These are phyloP conservation scores for Komagataella populi DNA, from an alignment of 805 yeast species.

Conservation along the genomic window DNA sequence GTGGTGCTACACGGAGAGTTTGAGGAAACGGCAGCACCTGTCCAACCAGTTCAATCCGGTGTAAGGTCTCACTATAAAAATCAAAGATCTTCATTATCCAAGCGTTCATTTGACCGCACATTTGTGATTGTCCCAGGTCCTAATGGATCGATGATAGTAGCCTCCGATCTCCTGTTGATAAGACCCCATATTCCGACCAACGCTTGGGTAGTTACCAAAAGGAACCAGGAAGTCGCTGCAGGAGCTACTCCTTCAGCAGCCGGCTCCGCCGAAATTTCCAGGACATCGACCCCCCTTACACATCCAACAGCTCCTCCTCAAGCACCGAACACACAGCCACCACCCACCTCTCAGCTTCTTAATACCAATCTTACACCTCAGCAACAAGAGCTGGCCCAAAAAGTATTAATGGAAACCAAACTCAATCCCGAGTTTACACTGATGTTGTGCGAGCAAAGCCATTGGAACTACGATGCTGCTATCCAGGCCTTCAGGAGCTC, in stretches of 20 bases:
- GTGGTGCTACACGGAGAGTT: slow-evolving; percentile 77
- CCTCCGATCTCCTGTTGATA: slow-evolving; percentile 68
- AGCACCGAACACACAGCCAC: slow-evolving; percentile 7
- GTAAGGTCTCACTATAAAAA: background rate
- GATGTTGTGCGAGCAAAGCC: slow-evolving; percentile 79
- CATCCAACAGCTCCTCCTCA: slow-evolving; percentile 6
- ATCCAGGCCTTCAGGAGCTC: slow-evolving; percentile 58
- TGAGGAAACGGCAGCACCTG: slow-evolving; percentile 53
- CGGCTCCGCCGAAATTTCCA: slow-evolving; percentile 4
- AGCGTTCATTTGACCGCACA: slow-evolving; percentile 77
- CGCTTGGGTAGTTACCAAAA: slow-evolving; percentile 33
- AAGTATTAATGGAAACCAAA: slow-evolving; percentile 58
- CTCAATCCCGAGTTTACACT: slow-evolving; percentile 68
- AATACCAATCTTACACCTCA: slow-evolving; percentile 31
- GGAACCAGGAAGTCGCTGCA: slow-evolving; percentile 4
- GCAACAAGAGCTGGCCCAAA: slow-evolving; percentile 54
- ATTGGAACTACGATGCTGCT: slow-evolving; percentile 68
- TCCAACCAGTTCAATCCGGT: slow-evolving; percentile 9
- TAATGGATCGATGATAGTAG: slow-evolving; percentile 62
- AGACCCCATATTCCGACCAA: slow-evolving; percentile 42
- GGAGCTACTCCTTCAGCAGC: slow-evolving; percentile 7
- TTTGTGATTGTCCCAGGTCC: slow-evolving; percentile 64
- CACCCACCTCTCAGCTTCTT: slow-evolving; percentile 36
- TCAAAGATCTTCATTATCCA: slow-evolving; percentile 22
- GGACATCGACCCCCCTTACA: slow-evolving; percentile 8